Evolutionary conservation across 441 rosid genomes (phyloP).

Genomic region (Brassica balearica): DNA sequence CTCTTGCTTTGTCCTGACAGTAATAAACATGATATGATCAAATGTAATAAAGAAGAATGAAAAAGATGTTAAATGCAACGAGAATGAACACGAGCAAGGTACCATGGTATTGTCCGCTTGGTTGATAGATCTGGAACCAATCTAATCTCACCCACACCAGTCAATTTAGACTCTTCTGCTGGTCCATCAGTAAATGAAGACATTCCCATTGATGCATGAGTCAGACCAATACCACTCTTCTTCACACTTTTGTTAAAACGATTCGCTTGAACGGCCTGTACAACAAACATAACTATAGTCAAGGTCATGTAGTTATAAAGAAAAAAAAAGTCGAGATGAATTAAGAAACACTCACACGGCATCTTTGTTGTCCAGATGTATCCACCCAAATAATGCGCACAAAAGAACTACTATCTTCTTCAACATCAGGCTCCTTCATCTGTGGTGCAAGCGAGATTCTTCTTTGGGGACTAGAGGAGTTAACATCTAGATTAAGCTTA

Average conservation of each 20-base stretch:
- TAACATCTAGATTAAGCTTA: conserved; percentile 53
- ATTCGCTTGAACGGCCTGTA: conserved; percentile 77
- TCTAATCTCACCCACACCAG: conserved; percentile 88
- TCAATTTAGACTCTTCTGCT: conserved; percentile 71
- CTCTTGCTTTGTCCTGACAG: conserved; percentile 68
- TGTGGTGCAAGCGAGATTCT: conserved; percentile 25
- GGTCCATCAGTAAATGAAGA: conserved; percentile 75
- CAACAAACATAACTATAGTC: background rate
- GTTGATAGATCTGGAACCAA: conserved; percentile 87
- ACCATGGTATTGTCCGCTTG: conserved; percentile 81
- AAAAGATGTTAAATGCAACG: background rate
- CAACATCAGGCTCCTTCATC: conserved; percentile 43
- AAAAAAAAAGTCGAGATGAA: background rate
- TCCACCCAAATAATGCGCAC: conserved; percentile 92
- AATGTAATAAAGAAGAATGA: background rate
- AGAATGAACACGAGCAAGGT: conserved; percentile 23
- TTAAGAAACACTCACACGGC: conserved; percentile 65
- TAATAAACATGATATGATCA: conserved; percentile 6
- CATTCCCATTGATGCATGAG: conserved; percentile 87
- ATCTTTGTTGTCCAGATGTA: conserved; percentile 94
- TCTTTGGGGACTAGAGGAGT: conserved; percentile 42
- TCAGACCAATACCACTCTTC: conserved; percentile 85
- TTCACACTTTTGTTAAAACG: conserved; percentile 69
- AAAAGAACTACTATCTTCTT: conserved; percentile 49
- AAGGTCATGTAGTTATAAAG: background rate